Conservation (phyloP, 306 rosid species). For the Pyrus communis region DNA sequence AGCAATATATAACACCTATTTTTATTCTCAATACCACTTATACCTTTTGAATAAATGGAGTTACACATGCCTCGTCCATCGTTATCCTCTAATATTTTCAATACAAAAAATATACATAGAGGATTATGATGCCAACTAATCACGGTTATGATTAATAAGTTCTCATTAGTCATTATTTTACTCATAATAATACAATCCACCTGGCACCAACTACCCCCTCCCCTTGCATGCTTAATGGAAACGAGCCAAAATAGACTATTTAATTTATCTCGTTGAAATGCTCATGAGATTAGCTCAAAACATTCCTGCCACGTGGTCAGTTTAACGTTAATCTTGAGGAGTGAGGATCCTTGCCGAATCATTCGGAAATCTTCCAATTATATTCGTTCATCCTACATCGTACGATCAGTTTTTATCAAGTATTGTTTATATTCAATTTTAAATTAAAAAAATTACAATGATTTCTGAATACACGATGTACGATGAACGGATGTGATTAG, state of each 20-base stretch:
- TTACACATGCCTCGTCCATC: no score
- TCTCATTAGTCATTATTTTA: not conserved
- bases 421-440: no score
- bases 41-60: no score
- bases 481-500: no score
- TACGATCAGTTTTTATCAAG: no score
- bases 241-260: not conserved
- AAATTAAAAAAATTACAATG: no score
- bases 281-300: not conserved
- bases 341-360: no score
- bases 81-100: not conserved
- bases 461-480: no score
- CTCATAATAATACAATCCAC: not conserved
- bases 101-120: not conserved
- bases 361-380: no score
- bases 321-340: not conserved
- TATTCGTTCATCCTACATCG: accelerated
- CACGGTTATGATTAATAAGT: not conserved
- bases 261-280: not conserved
- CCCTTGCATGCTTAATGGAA: not conserved
- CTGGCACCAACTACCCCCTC: not conserved
- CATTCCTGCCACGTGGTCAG: slow-evolving; percentile 6
- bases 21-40: no score
- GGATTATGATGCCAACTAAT: not conserved
- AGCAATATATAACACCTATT: no score